phyloP scores from a whole-genome alignment of 352 stramenopile genomes.

The Blastocystis sp. region DNA sequence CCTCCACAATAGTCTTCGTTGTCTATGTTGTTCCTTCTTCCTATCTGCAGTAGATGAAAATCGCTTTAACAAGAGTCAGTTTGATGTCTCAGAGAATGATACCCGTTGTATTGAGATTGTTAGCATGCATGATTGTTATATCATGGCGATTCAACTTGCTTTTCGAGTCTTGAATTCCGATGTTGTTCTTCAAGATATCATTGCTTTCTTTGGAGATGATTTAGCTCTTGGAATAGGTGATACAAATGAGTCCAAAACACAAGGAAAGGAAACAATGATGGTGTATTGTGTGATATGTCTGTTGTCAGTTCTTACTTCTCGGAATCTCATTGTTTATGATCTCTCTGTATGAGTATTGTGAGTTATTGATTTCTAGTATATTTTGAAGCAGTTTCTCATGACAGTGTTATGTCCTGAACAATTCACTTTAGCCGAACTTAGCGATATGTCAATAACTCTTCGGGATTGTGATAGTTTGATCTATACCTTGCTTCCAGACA shows the following conservation, averaged over 20 bases:
- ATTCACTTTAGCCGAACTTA: not conserved
- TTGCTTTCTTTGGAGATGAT: not conserved
- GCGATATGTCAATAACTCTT: not conserved
- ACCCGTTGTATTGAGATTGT: not conserved
- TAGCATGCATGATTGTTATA: not conserved
- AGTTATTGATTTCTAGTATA: too few species aligned
- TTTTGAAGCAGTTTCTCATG: not conserved
- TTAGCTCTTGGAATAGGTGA: not conserved
- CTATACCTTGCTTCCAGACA: not conserved
- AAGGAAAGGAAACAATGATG: not conserved
- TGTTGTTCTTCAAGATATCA: not conserved
- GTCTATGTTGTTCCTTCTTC: not conserved
- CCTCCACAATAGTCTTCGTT: not conserved
- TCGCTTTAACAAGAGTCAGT: conserved; percentile 8
- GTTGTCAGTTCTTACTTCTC: not conserved
- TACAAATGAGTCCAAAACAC: not conserved
- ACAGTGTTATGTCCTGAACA: not conserved
- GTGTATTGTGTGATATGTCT: conserved; percentile 1
- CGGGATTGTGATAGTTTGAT: not conserved
- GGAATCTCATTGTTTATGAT: not conserved
- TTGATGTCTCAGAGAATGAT: not conserved
- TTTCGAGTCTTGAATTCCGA: not conserved
- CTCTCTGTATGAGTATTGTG: too few species aligned
- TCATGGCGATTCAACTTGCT: not conserved
- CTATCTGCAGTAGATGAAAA: not conserved